Percentiles rank a stretch among this genome's conserved stretches.
Conservation (phyloP, 2,329 filamentous ascomycete species). For the Plenodomus lindquistii region DNA sequence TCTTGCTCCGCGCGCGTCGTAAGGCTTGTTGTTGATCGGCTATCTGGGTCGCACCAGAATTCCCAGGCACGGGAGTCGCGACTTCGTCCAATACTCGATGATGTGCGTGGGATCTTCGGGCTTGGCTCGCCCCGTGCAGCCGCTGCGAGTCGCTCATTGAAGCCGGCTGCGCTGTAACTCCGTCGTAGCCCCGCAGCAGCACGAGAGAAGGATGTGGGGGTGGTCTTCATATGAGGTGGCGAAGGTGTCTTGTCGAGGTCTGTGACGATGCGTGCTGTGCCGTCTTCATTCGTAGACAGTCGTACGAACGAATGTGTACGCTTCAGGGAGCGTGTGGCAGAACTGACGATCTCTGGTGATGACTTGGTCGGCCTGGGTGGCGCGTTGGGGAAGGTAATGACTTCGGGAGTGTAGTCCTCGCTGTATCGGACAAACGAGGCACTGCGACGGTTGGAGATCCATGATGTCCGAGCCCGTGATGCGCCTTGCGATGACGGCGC, state of each 20-base stretch:
- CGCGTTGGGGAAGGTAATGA: conserved; percentile 34
- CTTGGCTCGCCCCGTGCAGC: conserved; percentile 33
- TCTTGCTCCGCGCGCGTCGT: conserved; percentile 82
- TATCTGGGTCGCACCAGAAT: conserved; percentile 81
- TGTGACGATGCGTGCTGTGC: conserved; percentile 82
- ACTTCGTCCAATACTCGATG: conserved; percentile 68
- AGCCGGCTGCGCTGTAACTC: conserved; percentile 68
- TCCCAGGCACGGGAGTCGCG: conserved; percentile 90
- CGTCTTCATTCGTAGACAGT: conserved; percentile 82
- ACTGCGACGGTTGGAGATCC: conserved; percentile 52
- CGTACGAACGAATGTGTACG: conserved; percentile 63
- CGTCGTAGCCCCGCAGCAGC: conserved; percentile 63
- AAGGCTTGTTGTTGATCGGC: conserved; percentile 68
- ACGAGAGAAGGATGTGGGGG: conserved; percentile 45
- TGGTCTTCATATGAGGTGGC: conserved; percentile 59
- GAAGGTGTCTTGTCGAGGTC: conserved; percentile 71
- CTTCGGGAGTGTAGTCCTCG: conserved; percentile 39
- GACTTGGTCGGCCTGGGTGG: conserved; percentile 40
- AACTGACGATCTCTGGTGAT: conserved; percentile 45
- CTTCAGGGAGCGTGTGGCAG: conserved; percentile 50
- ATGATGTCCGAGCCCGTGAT: conserved; percentile 40
- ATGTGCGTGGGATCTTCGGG: conserved; percentile 52
- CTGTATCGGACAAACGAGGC: conserved; percentile 44
- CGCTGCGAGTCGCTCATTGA: conserved; percentile 41
- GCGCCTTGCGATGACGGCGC: conserved; percentile 37